Base-by-base conservation (phyloP, 495 filamentous ascomycete species). In the Lophiostoma macrostomum region DNA sequence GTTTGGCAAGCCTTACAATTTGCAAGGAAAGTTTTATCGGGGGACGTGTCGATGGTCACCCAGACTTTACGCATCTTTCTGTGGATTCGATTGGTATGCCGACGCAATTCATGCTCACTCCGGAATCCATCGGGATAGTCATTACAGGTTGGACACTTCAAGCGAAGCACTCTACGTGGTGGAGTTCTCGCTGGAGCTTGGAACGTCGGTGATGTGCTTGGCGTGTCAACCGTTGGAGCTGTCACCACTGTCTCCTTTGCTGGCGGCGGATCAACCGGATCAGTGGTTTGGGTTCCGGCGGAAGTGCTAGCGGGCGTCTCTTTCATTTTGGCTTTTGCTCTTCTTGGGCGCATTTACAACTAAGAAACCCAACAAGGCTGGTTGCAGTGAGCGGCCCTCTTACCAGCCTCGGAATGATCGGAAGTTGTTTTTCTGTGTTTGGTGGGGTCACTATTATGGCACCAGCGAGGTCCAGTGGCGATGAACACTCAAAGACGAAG, bases 61-160 rank as follows among this genome's bases (percentile, higher is more conserved):
- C 60, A 63, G 28, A 63, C 60, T 46, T 63, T 63, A 19, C 60
- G 60, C 22, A 44, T 50, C 43, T 54, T 58, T 27, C 37, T 49
- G 37, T 63, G 60, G 16, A 63, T 31, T n/a, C 60, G 54, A 34
- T 63, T 63, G 14, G 48, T 58, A 47, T 63, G 60, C 1, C 59
- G 59, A 10, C 59, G 47, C 35, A 62, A 27, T 45, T 62, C 59
- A 35, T 62, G 59, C 37, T 62, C 59, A 40, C 52, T 56, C 41
- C 58, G 58, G 60, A 63, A 63, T 49, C 60, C 60, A 8, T 63
- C 60, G 49, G 60, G 60, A 35, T 63, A 58, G 30, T 63, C 60
- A 40, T 58, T 58, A 44, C 60, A 63, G 3, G 23, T 38, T 7
- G 60, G 54, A 28, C 60, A 63, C 32, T 54, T 63, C 2, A 63